Percentiles rank a stretch among this genome's conserved stretches.
Evolutionary conservation across 306 rosid species (phyloP).

Genomic region (Trifolium pratense): DNA sequence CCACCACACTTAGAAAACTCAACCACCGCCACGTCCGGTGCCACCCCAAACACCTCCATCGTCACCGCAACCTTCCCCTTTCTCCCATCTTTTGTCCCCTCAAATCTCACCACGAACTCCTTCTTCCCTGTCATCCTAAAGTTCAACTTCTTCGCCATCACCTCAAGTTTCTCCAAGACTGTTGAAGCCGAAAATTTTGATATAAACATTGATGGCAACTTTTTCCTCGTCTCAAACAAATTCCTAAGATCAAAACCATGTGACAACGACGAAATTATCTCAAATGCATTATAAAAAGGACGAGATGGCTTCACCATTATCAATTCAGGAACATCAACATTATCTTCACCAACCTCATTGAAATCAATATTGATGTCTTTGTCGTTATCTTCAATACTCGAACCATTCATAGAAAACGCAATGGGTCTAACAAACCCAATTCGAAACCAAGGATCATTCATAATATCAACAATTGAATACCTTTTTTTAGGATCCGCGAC

Average conservation of each 20-base stretch:
- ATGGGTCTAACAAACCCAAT: conserved; percentile 55
- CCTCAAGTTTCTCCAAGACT: conserved; percentile 57
- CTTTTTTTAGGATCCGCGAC: conserved; percentile 69
- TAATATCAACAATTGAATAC: conserved; percentile 57
- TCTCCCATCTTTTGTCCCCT: conserved; percentile 66
- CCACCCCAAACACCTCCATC: conserved; percentile 73
- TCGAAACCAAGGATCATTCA: conserved; percentile 69
- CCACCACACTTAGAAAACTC: conserved; percentile 70
- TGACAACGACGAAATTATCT: conserved; percentile 76
- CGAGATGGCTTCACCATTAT: conserved; percentile 49
- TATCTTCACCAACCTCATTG: not conserved
- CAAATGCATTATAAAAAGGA: conserved; percentile 78
- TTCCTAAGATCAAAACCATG: conserved; percentile 74
- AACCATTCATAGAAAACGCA: conserved; percentile 49
- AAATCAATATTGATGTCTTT: conserved; percentile 19
- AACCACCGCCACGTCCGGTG: conserved; percentile 74
- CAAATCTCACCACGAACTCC: conserved; percentile 66
- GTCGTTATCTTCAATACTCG: not conserved
- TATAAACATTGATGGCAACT: conserved; percentile 58
- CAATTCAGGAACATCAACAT: conserved; percentile 29
- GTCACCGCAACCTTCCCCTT: conserved; percentile 70
- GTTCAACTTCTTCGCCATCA: conserved; percentile 53
- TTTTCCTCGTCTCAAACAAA: conserved; percentile 72
- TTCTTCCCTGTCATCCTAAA: conserved; percentile 54
- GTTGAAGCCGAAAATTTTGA: conserved; percentile 69